These are phyloP conservation scores for Coemansia sp. DNA, from an alignment of 192 early-diverging fungal genomes.

Conservation along the genomic window DNA sequence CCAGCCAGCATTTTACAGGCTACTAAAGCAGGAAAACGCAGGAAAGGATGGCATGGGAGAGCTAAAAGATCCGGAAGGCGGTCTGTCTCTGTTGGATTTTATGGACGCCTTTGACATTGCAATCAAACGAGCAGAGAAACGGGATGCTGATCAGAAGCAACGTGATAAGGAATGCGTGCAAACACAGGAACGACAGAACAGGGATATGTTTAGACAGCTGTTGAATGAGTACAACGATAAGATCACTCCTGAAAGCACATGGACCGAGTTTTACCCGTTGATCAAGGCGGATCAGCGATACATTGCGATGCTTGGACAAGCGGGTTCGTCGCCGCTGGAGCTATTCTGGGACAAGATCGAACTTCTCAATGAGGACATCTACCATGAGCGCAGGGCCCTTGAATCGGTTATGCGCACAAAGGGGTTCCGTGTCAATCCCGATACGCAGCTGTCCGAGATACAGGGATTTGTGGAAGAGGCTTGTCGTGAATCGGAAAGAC, in stretches of 20 bases:
- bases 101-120: slow-evolving; percentile 78
- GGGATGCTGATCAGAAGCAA: slow-evolving; percentile 63
- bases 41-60: neutral
- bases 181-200: slow-evolving; percentile 69
- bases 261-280: slow-evolving; percentile 81
- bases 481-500: neutral
- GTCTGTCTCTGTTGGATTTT: slow-evolving; percentile 81
- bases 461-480: slow-evolving; percentile 37
- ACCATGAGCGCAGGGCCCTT: slow-evolving; percentile 67
- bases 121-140: slow-evolving; percentile 57
- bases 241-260: slow-evolving; percentile 73
- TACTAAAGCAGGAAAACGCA: neutral
- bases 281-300: slow-evolving; percentile 74
- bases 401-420: slow-evolving; percentile 45
- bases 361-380: slow-evolving; percentile 73
- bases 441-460: slow-evolving; percentile 33
- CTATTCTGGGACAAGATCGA: slow-evolving; percentile 92
- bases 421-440: slow-evolving; percentile 18
- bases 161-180: slow-evolving; percentile 48
- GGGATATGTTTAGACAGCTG: slow-evolving; percentile 72
- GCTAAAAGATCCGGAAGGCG: slow-evolving; percentile 45
- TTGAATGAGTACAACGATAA: slow-evolving; percentile 61
- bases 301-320: slow-evolving; percentile 69
- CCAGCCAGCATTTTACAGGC: slow-evolving; percentile 9
- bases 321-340: slow-evolving; percentile 85